These are phyloP conservation scores for Colletotrichum noveboracense DNA, from an alignment of 2,329 filamentous ascomycete genomes.

Conservation along the genomic window DNA sequence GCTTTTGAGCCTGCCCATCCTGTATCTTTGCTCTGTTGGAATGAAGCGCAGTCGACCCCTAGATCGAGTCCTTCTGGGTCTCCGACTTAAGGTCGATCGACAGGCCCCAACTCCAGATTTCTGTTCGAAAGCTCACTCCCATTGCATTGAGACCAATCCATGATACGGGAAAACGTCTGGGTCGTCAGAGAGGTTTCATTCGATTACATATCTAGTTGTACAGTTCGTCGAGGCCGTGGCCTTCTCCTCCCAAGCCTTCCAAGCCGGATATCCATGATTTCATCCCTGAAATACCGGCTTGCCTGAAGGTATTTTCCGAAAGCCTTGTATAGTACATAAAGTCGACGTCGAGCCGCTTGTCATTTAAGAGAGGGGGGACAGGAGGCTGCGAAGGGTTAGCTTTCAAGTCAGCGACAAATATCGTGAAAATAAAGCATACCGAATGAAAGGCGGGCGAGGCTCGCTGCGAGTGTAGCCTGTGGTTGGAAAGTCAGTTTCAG, in stretches of 20 bases:
- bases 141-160: background rate
- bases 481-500: constrained; percentile 27
- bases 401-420: background rate
- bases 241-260: background rate
- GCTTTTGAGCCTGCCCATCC: background rate
- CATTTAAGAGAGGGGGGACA: constrained; percentile 67
- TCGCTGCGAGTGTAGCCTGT: constrained; percentile 92
- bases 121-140: background rate
- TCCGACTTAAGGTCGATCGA: background rate
- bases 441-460: constrained; percentile 77
- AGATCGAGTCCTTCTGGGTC: background rate
- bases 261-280: background rate
- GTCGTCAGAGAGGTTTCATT: constrained; percentile 22
- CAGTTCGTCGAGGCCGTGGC: background rate
- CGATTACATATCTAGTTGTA: constrained; percentile 23
- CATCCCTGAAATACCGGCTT: background rate
- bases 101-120: background rate
- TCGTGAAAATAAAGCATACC: constrained; percentile 41
- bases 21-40: background rate
- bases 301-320: background rate
- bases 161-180: background rate
- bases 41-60: background rate
- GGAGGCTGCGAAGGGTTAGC: constrained; percentile 51
- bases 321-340: constrained; percentile 21
- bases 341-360: background rate